Conservation (phyloP, 1,284 basidiomycete species). For the Ganoderma resinaceum region DNA sequence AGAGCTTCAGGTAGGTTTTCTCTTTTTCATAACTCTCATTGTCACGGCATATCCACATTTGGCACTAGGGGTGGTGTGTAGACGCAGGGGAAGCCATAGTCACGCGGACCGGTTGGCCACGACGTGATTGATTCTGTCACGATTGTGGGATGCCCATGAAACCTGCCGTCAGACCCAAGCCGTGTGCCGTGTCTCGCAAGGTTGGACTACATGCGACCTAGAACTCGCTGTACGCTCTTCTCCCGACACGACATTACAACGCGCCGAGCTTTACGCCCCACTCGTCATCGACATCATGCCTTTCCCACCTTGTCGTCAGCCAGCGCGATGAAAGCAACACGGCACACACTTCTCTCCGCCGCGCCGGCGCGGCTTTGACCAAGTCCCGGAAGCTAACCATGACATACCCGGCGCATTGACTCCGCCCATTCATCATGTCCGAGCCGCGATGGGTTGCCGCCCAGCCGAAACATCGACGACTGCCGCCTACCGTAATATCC, state of each 20-base stretch:
- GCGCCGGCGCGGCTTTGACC: background rate
- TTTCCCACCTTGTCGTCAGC: background rate
- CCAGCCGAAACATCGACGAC: background rate
- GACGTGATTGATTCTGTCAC: background rate
- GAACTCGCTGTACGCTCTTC: background rate
- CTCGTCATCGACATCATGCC: background rate
- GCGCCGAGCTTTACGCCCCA: background rate
- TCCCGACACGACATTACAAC: background rate
- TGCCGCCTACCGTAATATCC: background rate
- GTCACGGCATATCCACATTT: background rate
- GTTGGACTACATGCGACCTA: background rate
- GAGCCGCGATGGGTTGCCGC: background rate
- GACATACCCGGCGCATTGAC: background rate
- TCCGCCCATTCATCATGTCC: slow-evolving; percentile 4
- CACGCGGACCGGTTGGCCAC: background rate
- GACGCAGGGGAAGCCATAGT: background rate
- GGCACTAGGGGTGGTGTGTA: background rate
- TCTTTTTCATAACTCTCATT: background rate
- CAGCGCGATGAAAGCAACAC: background rate
- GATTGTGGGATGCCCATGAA: background rate
- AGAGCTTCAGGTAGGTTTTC: background rate
- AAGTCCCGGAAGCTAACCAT: background rate
- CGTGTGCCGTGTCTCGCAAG: background rate
- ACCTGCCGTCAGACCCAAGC: background rate
- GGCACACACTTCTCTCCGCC: background rate